Base-by-base conservation (phyloP, 2,329 filamentous ascomycete genomes). In the Emericellopsis cladophorae region DNA sequence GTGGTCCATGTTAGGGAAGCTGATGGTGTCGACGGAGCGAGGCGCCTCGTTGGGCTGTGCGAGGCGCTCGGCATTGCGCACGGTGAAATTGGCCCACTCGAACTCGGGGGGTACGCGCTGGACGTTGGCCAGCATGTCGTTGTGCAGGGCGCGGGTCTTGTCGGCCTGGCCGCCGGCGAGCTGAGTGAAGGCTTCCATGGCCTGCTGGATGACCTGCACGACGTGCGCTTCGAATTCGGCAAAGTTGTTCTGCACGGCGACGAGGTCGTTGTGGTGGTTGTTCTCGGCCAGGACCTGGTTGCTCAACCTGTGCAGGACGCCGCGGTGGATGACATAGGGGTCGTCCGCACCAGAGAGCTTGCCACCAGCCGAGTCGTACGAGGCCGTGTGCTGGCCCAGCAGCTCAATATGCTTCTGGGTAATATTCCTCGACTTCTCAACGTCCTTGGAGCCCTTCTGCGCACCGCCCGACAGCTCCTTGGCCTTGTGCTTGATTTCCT, bases 321-420 rank as follows among this genome's bases (percentile, higher is more conserved):
- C 84, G 26, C 90, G 80, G 52, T 82, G 77, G 36, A 96, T 59
- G 42, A 96, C 73, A 56, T 96, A 98, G 5, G 92, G 92, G 57
- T 98, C 92, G 29, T 95, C 79, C 11, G 66, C 55, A 2, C 85
- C 75, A 35, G 76, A 74, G 51, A 90, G 65, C 54, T 76, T 83
- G 45, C 79, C 84, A 32, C 81, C 80, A 4, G 75, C 72, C 2
- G 87, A 82, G 50, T 93, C 87, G 52, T 81, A 93, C 3, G 76
- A 65, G 9, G 89, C 87, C 1, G 87, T 79, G 52, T 94, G 79
- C 64, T 92, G 84, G 32, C 86, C 89, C 1, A 98, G 79, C 21
- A 94, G 74, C 65, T 98, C 90, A 47, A 98, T 94, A 51, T 95
- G 87, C 68, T 94, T 95, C 67, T 98, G 90, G 0, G 90, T 95